Evolutionary conservation across 495 filamentous ascomycete species (phyloP).

Genomic region (Podospora sp.): DNA sequence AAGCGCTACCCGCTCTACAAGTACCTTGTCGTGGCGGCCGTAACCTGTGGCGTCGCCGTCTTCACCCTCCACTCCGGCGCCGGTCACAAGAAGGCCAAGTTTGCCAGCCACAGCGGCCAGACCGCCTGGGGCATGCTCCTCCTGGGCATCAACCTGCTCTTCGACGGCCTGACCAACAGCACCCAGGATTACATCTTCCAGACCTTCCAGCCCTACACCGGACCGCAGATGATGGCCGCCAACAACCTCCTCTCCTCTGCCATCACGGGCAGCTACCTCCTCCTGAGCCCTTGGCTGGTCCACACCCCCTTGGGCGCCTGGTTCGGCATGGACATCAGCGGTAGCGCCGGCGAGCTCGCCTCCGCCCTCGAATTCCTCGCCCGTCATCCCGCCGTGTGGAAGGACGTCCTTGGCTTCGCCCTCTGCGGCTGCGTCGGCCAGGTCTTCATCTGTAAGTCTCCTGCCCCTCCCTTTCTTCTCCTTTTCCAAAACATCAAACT

Average conservation of each 20-base stretch:
- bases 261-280: conserved; percentile 73
- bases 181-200: conserved; percentile 95
- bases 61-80: conserved; percentile 88
- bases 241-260: conserved; percentile 82
- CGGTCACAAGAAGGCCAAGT: conserved; percentile 58
- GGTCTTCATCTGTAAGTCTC: conserved; percentile 86
- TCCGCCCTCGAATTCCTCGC: conserved; percentile 79
- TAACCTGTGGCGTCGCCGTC: conserved; percentile 89
- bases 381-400: conserved; percentile 74
- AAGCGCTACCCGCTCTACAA: conserved; percentile 93
- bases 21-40: conserved; percentile 86
- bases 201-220: conserved; percentile 73
- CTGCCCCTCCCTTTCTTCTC: conserved; percentile 2
- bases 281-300: conserved; percentile 76
- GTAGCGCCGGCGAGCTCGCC: conserved; percentile 66
- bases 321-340: conserved; percentile 65
- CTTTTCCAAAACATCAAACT: neutral
- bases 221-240: conserved; percentile 99
- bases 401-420: conserved; percentile 86
- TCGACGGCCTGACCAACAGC: conserved; percentile 94
- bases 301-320: conserved; percentile 65
- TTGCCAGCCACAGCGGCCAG: conserved; percentile 41
- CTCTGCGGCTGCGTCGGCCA: conserved; percentile 93
- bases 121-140: conserved; percentile 77
- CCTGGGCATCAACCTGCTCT: conserved; percentile 87